These are phyloP conservation scores for Dioszegia hungarica DNA, from an alignment of 768 basidiomycete genomes.

Conservation along the genomic window DNA sequence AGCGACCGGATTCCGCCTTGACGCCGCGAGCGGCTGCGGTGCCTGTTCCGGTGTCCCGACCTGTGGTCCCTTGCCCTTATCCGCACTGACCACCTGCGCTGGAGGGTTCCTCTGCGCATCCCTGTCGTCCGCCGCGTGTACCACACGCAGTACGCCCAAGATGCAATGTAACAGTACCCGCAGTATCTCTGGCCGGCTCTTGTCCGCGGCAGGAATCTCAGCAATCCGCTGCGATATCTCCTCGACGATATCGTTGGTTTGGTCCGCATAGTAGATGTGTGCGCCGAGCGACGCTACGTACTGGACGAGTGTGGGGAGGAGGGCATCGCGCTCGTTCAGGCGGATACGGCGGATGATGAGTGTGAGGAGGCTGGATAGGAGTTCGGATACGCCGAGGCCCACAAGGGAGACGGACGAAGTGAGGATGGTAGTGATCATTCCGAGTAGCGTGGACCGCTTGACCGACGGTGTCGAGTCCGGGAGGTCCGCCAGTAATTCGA, in stretches of 20 bases:
- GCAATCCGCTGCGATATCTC: conserved; percentile 74
- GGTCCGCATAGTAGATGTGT: conserved; percentile 92
- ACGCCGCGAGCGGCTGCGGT: background rate
- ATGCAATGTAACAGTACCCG: conserved; percentile 34
- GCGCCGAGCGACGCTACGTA: conserved; percentile 79
- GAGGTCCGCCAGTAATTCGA: conserved; percentile 67
- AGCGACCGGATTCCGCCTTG: conserved; percentile 54
- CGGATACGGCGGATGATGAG: conserved; percentile 67
- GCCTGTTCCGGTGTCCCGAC: conserved; percentile 16
- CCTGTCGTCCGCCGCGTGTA: conserved; percentile 23
- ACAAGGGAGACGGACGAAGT: conserved; percentile 69
- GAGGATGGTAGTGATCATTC: conserved; percentile 77
- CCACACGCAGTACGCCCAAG: conserved; percentile 30
- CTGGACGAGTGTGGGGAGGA: conserved; percentile 65
- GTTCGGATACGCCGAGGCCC: conserved; percentile 85
- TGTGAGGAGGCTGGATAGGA: conserved; percentile 70
- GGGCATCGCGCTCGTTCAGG: conserved; percentile 59
- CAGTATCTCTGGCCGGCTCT: conserved; percentile 32
- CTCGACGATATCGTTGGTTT: conserved; percentile 84
- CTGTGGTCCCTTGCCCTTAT: conserved; percentile 30
- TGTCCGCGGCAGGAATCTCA: conserved; percentile 56
- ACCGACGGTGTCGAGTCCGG: conserved; percentile 17
- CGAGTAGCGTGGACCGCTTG: conserved; percentile 59
- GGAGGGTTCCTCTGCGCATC: background rate
- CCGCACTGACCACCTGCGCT: background rate